Evolutionary conservation across 2,329 filamentous ascomycete genomes (phyloP).

Genomic region (Fusarium transvaalense): DNA sequence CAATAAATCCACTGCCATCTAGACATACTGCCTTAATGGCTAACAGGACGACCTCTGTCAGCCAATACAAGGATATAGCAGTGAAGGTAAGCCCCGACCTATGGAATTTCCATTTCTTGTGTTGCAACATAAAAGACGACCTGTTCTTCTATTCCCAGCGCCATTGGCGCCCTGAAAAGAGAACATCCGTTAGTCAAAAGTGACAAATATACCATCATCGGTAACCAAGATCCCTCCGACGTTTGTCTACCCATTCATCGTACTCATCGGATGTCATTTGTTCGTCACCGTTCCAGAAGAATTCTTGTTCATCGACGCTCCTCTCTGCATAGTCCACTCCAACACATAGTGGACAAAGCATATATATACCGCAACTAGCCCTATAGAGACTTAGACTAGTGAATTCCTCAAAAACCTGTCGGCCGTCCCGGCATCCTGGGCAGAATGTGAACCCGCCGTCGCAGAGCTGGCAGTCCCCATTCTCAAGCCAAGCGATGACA

Average conservation of each 20-base stretch:
- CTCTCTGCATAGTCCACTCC: accelerated
- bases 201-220: not conserved
- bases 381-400: no score
- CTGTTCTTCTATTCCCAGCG: not conserved
- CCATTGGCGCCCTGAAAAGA: accelerated
- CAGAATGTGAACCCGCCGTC: not conserved
- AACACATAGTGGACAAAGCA: not conserved
- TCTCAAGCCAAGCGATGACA: not conserved
- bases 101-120: no score
- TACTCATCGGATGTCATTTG: not conserved
- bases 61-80: no score
- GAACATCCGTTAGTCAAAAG: not conserved
- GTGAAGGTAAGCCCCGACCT: no score
- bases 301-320: not conserved
- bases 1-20: no score
- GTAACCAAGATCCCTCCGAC: not conserved
- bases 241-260: not conserved
- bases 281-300: no score
- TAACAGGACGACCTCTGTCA: no score
- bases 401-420: not conserved
- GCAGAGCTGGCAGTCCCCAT: not conserved
- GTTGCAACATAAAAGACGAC: not conserved
- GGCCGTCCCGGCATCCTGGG: not conserved
- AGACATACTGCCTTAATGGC: no score
- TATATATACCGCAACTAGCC: accelerated